Evolutionary conservation across 108 stramenopile species (phyloP).

Genomic region (Skeletonema marinoi): DNA sequence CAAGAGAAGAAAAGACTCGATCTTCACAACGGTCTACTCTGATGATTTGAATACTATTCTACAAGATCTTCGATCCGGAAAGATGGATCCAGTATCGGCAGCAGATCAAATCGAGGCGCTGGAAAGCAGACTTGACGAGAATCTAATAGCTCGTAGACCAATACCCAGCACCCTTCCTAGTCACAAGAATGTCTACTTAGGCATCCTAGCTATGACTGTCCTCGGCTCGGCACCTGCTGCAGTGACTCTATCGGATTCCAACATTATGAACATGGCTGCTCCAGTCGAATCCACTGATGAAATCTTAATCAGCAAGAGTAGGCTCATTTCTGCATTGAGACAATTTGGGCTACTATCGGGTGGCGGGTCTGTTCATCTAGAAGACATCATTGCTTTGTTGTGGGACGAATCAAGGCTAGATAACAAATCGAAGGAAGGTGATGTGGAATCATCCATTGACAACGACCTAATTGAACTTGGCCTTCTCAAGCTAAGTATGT

Average conservation of each 20-base stretch:
- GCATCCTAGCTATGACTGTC: slow-evolving; percentile 60
- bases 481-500: slow-evolving; percentile 71
- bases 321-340: slow-evolving; percentile 38
- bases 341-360: slow-evolving; percentile 13
- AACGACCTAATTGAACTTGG: slow-evolving; percentile 74
- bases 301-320: slow-evolving; percentile 69
- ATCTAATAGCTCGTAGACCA: slow-evolving; percentile 70
- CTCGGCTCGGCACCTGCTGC: slow-evolving; percentile 74
- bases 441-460: slow-evolving; percentile 42
- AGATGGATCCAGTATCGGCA: slow-evolving; percentile 50
- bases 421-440: slow-evolving; percentile 15
- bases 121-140: slow-evolving; percentile 45
- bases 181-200: slow-evolving; percentile 71
- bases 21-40: slow-evolving; percentile 79
- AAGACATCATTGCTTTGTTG: slow-evolving; percentile 36
- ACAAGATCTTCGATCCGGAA: slow-evolving; percentile 52
- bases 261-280: slow-evolving; percentile 65
- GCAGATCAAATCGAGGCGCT: slow-evolving; percentile 52
- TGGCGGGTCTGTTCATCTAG: slow-evolving; percentile 6
- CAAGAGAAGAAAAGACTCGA: slow-evolving; percentile 14
- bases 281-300: slow-evolving; percentile 57
- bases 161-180: slow-evolving; percentile 80
- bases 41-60: slow-evolving; percentile 67
- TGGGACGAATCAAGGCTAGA: slow-evolving; percentile 38
- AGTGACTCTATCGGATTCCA: slow-evolving; percentile 70